phyloP scores from a whole-genome alignment of 257 asterid genomes.

The Buddleja alternifolia region DNA sequence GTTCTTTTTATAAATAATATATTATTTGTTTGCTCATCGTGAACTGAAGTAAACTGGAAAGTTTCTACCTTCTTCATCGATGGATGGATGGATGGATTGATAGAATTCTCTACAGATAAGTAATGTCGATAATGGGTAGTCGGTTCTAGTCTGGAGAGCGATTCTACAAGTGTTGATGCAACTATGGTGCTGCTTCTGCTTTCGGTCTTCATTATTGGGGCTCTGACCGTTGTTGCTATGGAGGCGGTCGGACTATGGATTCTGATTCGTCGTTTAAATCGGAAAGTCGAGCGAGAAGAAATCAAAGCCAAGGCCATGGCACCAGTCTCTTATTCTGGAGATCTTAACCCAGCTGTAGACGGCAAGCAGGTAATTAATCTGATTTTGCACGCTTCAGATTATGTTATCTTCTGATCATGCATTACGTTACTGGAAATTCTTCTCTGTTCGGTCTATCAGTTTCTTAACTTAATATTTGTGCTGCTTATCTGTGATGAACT shows the following conservation, averaged over 20 bases:
- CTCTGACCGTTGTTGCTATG: conserved; percentile 57
- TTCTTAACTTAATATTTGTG: background rate
- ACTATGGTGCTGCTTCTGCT: conserved; percentile 53
- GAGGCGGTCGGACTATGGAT: conserved; percentile 60
- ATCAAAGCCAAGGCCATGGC: conserved; percentile 32
- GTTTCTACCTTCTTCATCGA: background rate
- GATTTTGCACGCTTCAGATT: background rate
- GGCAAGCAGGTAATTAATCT: conserved; percentile 62
- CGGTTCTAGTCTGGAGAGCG: conserved; percentile 18
- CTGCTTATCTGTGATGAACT: background rate
- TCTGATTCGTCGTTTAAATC: conserved; percentile 56
- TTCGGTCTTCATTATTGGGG: conserved; percentile 68
- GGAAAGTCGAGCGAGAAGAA: conserved; percentile 43
- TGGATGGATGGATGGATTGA: no score
- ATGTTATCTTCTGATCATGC: background rate
- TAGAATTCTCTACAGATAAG: conserved; percentile 8
- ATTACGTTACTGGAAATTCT: conserved; percentile 18
- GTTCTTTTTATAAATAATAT: background rate
- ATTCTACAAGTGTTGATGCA: conserved; percentile 14
- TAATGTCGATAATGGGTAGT: conserved; percentile 9
- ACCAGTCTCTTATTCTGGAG: conserved; percentile 29
- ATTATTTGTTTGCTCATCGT: background rate
- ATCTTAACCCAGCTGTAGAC: conserved; percentile 48
- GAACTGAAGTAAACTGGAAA: background rate
- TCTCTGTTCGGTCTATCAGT: background rate